Percentiles rank a stretch among this genome's conserved stretches.
Evolutionary conservation across 177 flowering plant genomes (phyloP).

Genomic region (Vitis hybrid): DNA sequence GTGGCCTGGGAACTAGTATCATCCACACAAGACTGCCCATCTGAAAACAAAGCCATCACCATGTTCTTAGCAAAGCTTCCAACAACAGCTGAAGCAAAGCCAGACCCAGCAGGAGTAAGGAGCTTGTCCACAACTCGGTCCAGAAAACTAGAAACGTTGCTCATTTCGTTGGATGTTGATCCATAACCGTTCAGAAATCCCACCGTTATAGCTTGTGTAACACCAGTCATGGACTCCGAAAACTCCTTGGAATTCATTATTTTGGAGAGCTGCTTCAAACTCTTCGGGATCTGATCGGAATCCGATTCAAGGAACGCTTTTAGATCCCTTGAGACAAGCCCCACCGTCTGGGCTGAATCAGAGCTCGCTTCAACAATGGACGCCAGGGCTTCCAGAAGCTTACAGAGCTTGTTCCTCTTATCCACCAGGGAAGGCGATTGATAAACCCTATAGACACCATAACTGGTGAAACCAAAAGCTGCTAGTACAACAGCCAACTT

Average conservation of each 20-base stretch:
- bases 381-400: slow-evolving; percentile 48
- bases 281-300: slow-evolving; percentile 52
- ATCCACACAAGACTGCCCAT: slow-evolving; percentile 1
- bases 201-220: slow-evolving; percentile 44
- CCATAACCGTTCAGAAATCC: slow-evolving; percentile 47
- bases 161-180: not conserved
- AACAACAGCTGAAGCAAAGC: slow-evolving; percentile 62
- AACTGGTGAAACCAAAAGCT: slow-evolving; percentile 57
- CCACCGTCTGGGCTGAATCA: slow-evolving; percentile 66
- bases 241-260: slow-evolving; percentile 47
- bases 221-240: slow-evolving; percentile 28
- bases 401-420: slow-evolving; percentile 54
- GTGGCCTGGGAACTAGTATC: not conserved
- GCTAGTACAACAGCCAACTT: slow-evolving; percentile 54
- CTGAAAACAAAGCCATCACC: slow-evolving; percentile 37
- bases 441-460: slow-evolving; percentile 60
- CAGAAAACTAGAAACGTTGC: slow-evolving; percentile 19
- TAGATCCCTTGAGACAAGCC: slow-evolving; percentile 53
- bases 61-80: slow-evolving; percentile 67
- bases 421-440: slow-evolving; percentile 47
- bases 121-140: slow-evolving; percentile 50
- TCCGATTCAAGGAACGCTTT: slow-evolving; percentile 56
- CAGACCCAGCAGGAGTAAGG: slow-evolving; percentile 48
- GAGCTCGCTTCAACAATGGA: slow-evolving; percentile 63
- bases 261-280: slow-evolving; percentile 56